These are phyloP conservation scores for Coemansia sp. DNA, from an alignment of 192 early-diverging fungal species.

Conservation along the genomic window DNA sequence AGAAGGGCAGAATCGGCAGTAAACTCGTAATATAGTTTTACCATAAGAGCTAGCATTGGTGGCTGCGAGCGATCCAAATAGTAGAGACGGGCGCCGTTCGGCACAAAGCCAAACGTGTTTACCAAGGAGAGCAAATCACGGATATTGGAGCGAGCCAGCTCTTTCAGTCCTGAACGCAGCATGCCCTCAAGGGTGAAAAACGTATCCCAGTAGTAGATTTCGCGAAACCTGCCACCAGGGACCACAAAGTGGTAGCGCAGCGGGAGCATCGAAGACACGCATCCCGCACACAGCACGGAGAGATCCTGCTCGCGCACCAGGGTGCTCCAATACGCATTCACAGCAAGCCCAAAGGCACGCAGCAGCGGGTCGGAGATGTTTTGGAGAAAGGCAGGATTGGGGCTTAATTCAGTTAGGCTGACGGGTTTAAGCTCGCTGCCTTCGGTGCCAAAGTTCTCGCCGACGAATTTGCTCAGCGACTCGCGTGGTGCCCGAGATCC, in stretches of 20 bases:
- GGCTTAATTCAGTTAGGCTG: constrained; percentile 28
- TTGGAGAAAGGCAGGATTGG: constrained; percentile 44
- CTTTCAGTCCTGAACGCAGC: constrained; percentile 51
- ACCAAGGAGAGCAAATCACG: constrained; percentile 60
- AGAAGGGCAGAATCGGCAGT: constrained; percentile 53
- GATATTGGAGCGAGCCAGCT: constrained; percentile 54
- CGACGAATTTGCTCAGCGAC: constrained; percentile 51
- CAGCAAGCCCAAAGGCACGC: constrained; percentile 39
- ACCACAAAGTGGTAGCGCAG: constrained; percentile 62
- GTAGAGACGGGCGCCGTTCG: constrained; percentile 72
- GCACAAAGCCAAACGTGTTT: constrained; percentile 61
- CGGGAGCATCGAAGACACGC: constrained; percentile 54
- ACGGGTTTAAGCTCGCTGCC: constrained; percentile 53
- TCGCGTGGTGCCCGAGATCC: constrained; percentile 25
- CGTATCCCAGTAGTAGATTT: constrained; percentile 74
- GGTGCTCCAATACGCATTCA: constrained; percentile 59
- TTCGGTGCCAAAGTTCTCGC: constrained; percentile 54
- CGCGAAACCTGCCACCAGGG: constrained; percentile 68
- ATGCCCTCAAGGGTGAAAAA: constrained; percentile 67
- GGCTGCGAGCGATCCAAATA: constrained; percentile 73
- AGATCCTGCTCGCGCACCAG: constrained; percentile 57
- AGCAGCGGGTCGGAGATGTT: constrained; percentile 48
- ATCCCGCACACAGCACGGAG: constrained; percentile 52
- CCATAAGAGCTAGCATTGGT: constrained; percentile 69
- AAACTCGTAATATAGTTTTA: constrained; percentile 53